phyloP scores from a whole-genome alignment of 1,139 yeast species.

The Candida pseudoviswanathii region DNA sequence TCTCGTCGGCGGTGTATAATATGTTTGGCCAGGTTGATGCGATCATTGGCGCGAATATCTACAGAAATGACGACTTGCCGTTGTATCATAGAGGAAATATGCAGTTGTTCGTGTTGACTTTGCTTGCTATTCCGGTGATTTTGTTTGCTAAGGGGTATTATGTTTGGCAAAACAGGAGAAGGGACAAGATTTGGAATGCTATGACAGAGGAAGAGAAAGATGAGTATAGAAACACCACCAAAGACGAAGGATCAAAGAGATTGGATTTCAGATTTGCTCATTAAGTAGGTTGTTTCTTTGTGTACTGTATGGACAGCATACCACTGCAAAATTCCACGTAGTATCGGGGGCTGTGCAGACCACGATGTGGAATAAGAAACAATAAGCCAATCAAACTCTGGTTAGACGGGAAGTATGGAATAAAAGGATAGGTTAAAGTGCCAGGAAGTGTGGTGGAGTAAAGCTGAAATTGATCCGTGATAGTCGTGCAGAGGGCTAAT shows the following conservation, averaged over 20 bases:
- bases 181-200: constrained; percentile 47
- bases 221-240: constrained; percentile 43
- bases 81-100: constrained; percentile 56
- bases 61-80: constrained; percentile 60
- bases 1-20: constrained; percentile 58
- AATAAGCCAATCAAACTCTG: no score
- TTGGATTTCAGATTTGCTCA: constrained; percentile 50
- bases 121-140: constrained; percentile 21
- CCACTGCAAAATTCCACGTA: no score
- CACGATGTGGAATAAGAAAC: no score
- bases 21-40: constrained; percentile 60
- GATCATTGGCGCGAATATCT: constrained; percentile 54
- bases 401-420: no score
- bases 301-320: background rate
- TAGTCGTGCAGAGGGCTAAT: no score
- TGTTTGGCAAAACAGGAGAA: constrained; percentile 44
- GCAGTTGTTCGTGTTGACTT: constrained; percentile 21
- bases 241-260: constrained; percentile 56
- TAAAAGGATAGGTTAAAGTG: no score
- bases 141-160: constrained; percentile 41
- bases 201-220: constrained; percentile 50
- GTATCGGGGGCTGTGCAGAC: no score
- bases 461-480: no score
- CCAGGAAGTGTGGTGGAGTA: no score
- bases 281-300: constrained; percentile 5